Conservation (phyloP, 2,329 filamentous ascomycete genomes). For the Ophiostoma perfectum region DNA sequence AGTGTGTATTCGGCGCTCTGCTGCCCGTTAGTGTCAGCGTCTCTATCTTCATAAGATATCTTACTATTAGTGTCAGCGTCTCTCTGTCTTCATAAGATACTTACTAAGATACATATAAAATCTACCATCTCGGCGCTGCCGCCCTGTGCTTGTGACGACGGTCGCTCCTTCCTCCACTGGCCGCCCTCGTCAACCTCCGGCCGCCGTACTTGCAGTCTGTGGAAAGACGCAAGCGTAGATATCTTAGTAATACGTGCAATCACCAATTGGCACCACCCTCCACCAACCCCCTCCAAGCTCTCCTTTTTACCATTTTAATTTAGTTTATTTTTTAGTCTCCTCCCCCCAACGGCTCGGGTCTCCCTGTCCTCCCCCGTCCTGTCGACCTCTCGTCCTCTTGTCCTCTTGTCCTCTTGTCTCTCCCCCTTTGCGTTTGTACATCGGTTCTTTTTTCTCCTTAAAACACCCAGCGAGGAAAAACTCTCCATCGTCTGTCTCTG, state of each 20-base stretch:
- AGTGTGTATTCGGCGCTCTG: slow-evolving; percentile 1
- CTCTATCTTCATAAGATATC: too few species aligned
- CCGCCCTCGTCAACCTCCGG: too few species aligned
- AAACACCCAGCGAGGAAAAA: slow-evolving; percentile 3
- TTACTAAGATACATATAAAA: too few species aligned
- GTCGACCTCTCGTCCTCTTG: slow-evolving; percentile 10
- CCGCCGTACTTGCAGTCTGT: too few species aligned
- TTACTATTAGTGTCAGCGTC: neutral
- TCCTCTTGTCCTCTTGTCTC: slow-evolving; percentile 3
- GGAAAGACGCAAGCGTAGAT: too few species aligned
- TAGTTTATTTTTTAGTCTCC: slow-evolving; percentile 12
- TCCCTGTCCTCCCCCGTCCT: neutral
- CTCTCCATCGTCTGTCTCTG: slow-evolving; percentile 13
- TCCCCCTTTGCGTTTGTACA: neutral
- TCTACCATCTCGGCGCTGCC: too few species aligned
- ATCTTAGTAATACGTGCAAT: neutral
- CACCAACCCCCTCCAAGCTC: neutral
- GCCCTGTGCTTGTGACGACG: too few species aligned
- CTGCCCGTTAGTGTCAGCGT: neutral
- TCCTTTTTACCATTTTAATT: slow-evolving; percentile 11
- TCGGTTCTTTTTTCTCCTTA: slow-evolving; percentile 10
- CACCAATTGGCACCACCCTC: neutral
- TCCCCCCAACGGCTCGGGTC: slow-evolving; percentile 9
- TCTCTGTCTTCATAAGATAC: too few species aligned
- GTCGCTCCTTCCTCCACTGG: too few species aligned